Evolutionary conservation across 2,329 filamentous ascomycete species (phyloP), one percentile per base, ranked within the genome.

Genomic region (Cytospora mali): DNA sequence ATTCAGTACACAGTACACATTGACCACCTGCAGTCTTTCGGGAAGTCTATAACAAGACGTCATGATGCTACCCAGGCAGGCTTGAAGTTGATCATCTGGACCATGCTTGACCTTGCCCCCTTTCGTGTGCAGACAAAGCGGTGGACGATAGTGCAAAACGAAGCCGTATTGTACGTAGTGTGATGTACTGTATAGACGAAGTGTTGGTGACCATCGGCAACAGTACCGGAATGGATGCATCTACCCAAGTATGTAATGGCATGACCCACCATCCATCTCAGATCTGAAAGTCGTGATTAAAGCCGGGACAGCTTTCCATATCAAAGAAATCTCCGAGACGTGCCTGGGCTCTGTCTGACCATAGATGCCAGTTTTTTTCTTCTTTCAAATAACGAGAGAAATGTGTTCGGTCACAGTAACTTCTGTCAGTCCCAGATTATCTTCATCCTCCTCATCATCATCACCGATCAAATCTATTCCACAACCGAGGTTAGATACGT

Each of bases 181-280:
- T 35, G 23, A 16, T 27, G 35, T 14, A 23, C 21, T 25, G 35
- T 48, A 14, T 31, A 27, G 57, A 48, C 51, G 57, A 60, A 33
- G 57, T 31, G 35, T 48, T 54, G 57, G 50, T 48, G 50, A 35
- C 46, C 46, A 33, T 53, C 35, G 57, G 57, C 50, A 21, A 29
- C 49, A 53, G 57, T 51, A 53, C 49, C n/a, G 25, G 16, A 28
- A 50, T 53, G 48, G 4, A 18, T 39, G 33, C 33, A 11, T 39
- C 10, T 7, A 13, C 14, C 16, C 25, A 51, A n/a, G 23, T 23
- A 27, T 48, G 21, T 21, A 60, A 54, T 29, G 33, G 27, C 23
- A 35, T 54, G 57, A 60, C 57, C 57, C 57, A 60, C 57, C 31
- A 25, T n/a, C 35, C 50, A 60, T 60, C 57, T 54, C 35, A 60